A percentile compares a stretch with the other conserved stretches of the same genome.
Evolutionary conservation across 1,284 basidiomycete species (phyloP).

Genomic region (Ustanciosporium gigantosporum): DNA sequence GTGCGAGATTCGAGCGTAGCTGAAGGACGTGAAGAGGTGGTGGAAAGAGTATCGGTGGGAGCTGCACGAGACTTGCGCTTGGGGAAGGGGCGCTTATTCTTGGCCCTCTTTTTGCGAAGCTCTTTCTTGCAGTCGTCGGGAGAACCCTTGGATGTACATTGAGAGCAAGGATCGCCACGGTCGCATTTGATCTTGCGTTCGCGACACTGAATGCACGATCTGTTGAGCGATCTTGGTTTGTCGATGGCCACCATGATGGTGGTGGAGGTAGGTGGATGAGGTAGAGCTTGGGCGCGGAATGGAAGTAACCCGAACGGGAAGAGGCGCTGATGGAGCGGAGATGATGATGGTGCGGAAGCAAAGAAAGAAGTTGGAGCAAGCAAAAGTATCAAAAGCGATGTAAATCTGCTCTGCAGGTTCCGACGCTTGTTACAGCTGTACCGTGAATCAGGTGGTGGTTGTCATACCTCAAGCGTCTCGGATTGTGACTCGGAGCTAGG

Average conservation of each 20-base stretch:
- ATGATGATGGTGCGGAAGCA: too few species aligned
- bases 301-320: too few species aligned
- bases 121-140: constrained; percentile 19
- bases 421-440: too few species aligned
- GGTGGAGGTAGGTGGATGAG: neutral
- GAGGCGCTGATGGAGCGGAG: neutral
- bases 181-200: constrained; percentile 40
- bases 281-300: too few species aligned
- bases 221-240: constrained; percentile 15
- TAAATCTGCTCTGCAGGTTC: too few species aligned
- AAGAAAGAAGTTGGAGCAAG: too few species aligned
- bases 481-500: too few species aligned
- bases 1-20: neutral
- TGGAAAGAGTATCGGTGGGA: neutral
- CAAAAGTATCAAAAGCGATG: too few species aligned
- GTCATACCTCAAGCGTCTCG: too few species aligned
- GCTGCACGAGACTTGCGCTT: constrained; percentile 14
- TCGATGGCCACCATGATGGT: neutral
- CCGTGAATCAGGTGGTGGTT: too few species aligned
- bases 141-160: constrained; percentile 20
- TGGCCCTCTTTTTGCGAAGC: constrained; percentile 32
- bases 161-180: constrained; percentile 25
- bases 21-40: neutral
- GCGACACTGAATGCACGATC: constrained; percentile 34
- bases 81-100: constrained; percentile 33